Evolutionary conservation across 163 green algal genomes (phyloP), one percentile per base, ranked within the genome.

Genomic region (Scenedesmus sp.): DNA sequence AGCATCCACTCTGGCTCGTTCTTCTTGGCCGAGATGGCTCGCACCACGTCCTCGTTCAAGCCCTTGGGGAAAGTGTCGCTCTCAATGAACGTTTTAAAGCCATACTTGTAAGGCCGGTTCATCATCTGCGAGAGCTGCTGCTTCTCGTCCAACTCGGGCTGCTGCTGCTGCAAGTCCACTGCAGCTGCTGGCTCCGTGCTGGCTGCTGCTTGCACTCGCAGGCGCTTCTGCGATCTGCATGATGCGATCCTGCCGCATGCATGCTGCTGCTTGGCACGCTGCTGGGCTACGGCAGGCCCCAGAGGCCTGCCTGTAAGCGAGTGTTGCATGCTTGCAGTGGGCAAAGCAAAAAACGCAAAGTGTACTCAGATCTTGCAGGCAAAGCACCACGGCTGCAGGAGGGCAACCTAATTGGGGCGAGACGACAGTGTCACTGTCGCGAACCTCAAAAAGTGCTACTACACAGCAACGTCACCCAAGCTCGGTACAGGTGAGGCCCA

Each of bases 1-100:
- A 99, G 97, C 96, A 99, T 97, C 98, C 98, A 99, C 59, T 99
- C 98, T 15, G 98, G 98, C 96, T 99, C 98, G 9, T 98, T 95
- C 96, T 99, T 99, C 95, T 99, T 99, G 56, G 96, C 96, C 0
- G 96, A 99, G 77, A 99, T 99, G 20, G 98, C 96, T 4, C 98
- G 94, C 52, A 99, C 97, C 9, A 99, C 97, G 23, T 99, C 97
- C 95, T 99, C 98, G 90, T 96, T 95, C 4, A 99, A 94, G 34
- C 98, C 98, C 82, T 97, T 97, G 1, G 96, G 95, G 84, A 99
- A 99, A 1, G 96, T 96, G 0, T 98, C 97, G 6, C 92, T 97
- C 95, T 99, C 98, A 89, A 99, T 99, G 67, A 98, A 94, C 0
- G 98, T 98, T 84, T 96, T 97, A 91, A 99, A 99, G 46, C 98